A percentile compares a stretch with the other conserved stretches of the same genome.
Conservation (phyloP, 2,329 filamentous ascomycete genomes). For the Drechmeria coniospora region DNA sequence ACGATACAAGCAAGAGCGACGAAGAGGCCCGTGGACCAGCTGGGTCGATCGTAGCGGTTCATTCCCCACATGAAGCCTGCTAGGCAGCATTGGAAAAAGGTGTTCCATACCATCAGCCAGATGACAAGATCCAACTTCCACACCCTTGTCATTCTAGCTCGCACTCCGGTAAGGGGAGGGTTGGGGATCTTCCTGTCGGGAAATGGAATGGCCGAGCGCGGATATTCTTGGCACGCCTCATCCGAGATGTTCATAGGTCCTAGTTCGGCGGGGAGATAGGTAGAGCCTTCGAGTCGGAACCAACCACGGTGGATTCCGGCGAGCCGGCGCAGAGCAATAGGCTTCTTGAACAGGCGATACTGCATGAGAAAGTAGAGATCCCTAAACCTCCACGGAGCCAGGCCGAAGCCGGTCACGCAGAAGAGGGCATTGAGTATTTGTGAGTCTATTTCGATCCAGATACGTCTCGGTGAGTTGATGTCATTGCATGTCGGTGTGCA, state of each 20-base stretch:
- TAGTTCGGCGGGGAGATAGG: conserved; percentile 36
- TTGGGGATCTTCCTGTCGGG: conserved; percentile 49
- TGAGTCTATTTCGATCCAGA: conserved; percentile 74
- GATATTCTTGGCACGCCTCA: conserved; percentile 22
- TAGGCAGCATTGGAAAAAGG: conserved; percentile 57
- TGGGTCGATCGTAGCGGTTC: conserved; percentile 57
- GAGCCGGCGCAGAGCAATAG: conserved; percentile 46
- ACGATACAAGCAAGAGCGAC: conserved; percentile 59
- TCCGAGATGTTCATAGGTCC: conserved; percentile 36
- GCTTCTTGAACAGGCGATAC: conserved; percentile 40
- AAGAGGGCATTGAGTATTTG: conserved; percentile 70
- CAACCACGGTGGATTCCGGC: conserved; percentile 62
- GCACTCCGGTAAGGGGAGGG: conserved; percentile 53
- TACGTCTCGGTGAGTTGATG: conserved; percentile 59
- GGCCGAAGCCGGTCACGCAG: conserved; percentile 72
- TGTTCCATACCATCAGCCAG: conserved; percentile 67
- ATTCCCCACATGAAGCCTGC: conserved; percentile 74
- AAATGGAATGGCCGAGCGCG: conserved; percentile 33
- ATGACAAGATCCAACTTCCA: conserved; percentile 74
- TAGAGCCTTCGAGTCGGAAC: conserved; percentile 57
- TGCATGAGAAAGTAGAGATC: conserved; percentile 60
- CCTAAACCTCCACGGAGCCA: conserved; percentile 71
- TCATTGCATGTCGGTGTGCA: conserved; percentile 55
- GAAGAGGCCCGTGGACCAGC: conserved; percentile 67
- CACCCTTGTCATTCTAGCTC: conserved; percentile 47